Percentiles rank a stretch among this genome's conserved stretches.
Evolutionary conservation across 345 rosid genomes (phyloP).

Genomic region (Heritiera fomes): DNA sequence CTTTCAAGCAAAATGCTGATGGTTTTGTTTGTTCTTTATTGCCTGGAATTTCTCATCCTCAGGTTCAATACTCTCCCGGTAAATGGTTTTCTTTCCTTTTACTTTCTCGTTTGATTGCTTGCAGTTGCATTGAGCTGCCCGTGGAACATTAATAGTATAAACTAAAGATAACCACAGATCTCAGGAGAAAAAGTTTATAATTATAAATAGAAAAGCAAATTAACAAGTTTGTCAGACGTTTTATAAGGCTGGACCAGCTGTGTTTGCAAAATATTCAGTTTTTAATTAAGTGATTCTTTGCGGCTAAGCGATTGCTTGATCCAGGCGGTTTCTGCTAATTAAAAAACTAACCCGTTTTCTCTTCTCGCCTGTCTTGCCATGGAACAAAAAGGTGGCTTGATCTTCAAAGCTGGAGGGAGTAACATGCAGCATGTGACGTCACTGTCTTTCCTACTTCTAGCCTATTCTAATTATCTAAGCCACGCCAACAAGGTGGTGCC

Average conservation of each 20-base stretch:
- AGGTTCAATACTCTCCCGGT: constrained; percentile 98
- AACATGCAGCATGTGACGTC: constrained; percentile 99
- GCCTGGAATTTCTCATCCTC: constrained; percentile 90
- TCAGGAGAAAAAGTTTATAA: neutral
- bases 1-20: constrained; percentile 92
- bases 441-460: constrained; percentile 74
- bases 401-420: constrained; percentile 87
- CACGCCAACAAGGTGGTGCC: constrained; percentile 58
- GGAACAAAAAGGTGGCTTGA: constrained; percentile 59
- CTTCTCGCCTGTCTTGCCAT: neutral
- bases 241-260: neutral
- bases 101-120: neutral
- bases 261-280: neutral
- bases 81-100: neutral
- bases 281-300: neutral
- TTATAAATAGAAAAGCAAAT: neutral
- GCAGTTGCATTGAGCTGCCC: neutral
- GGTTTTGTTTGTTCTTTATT: constrained; percentile 83
- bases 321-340: constrained; percentile 1
- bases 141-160: neutral
- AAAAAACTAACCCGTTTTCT: neutral
- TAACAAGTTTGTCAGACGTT: constrained; percentile 9
- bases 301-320: constrained; percentile 2
- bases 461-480: constrained; percentile 83
- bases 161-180: too few relatives aligned